Base-by-base conservation (phyloP, 2,329 filamentous ascomycete genomes). In the Cryphonectria nitschkei region DNA sequence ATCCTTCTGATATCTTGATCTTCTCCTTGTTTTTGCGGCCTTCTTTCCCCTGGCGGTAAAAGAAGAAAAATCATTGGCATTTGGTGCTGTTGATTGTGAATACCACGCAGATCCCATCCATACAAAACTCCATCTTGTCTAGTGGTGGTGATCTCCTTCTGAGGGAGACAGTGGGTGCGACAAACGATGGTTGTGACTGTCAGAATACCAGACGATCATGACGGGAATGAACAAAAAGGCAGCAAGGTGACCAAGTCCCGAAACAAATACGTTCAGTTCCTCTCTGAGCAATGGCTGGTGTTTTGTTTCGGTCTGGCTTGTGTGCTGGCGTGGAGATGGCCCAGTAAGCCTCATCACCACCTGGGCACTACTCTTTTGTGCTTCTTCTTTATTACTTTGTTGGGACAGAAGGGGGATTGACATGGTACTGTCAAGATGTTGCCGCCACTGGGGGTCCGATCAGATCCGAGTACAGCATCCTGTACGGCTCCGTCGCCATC, bases 401-500 rank as follows among this genome's bases (percentile, higher is more conserved):
- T 60, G 11, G 22, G 9, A 19, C 64, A 34, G 54, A 39, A 39
- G 22, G 2, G 39, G 14, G 19, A 26, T 7, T 19, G 32, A 60
- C 7, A 1, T 64, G 34, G 13, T 6, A 52, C 26, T 13, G 0
- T 16, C 39, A n/a, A 84, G 83, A 83, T 64, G 82, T 87, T 70
- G 85, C 85, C 58, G 81, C 82, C 26, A 81, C 82, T 65, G 84
- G 84, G 50, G 84, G 85, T 8, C 76, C 80, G 62, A 85, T 84
- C 79, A 87, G 79, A 80, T 90, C 80, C 75, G 88, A 82, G 80
- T 87, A 81, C 82, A 88, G 76, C 81, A 87, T 93, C 68, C 84
- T 92, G 41, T 93, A 93, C 77, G 89, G 90, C 43, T 89, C 86
- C 29, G 89, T 93, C 41, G 88, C 86, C 26, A 80, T 92, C 75